Evolutionary conservation across 805 yeast genomes (phyloP).

Genomic region (Sungouiozyma intestinalis): DNA sequence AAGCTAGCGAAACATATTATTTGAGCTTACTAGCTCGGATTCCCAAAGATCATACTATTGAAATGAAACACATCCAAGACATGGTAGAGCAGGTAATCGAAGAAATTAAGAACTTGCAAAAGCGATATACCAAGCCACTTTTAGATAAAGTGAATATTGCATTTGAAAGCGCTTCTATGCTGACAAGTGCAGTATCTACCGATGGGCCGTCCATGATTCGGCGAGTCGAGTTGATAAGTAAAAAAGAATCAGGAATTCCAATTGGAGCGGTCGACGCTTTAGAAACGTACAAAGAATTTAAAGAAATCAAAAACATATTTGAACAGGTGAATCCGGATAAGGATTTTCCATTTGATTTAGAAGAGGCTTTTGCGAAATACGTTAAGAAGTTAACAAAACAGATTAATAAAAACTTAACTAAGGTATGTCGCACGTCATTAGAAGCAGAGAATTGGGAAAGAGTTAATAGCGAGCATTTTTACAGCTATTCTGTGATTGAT

Average conservation of each 20-base stretch:
- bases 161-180: constrained; percentile 36
- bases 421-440: constrained; percentile 46
- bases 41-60: constrained; percentile 51
- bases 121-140: constrained; percentile 50
- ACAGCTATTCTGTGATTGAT: constrained; percentile 58
- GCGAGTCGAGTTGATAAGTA: constrained; percentile 36
- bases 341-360: constrained; percentile 45
- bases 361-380: constrained; percentile 42
- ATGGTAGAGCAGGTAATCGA: constrained; percentile 44
- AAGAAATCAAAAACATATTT: constrained; percentile 43
- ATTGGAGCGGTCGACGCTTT: constrained; percentile 47
- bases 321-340: constrained; percentile 35
- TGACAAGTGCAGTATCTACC: constrained; percentile 43
- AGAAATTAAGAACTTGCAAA: constrained; percentile 43
- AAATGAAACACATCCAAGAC: constrained; percentile 44
- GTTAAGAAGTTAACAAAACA: constrained; percentile 32
- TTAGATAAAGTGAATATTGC: constrained; percentile 48
- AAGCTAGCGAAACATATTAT: constrained; percentile 36
- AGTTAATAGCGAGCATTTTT: constrained; percentile 34
- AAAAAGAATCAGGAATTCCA: constrained; percentile 14
- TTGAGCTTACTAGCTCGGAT: constrained; percentile 35
- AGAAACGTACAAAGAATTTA: constrained; percentile 43
- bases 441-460: constrained; percentile 49
- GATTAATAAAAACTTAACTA: constrained; percentile 36
- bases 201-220: constrained; percentile 43